Conservation (phyloP, 106 monocot species). For the Acorus calamus region DNA sequence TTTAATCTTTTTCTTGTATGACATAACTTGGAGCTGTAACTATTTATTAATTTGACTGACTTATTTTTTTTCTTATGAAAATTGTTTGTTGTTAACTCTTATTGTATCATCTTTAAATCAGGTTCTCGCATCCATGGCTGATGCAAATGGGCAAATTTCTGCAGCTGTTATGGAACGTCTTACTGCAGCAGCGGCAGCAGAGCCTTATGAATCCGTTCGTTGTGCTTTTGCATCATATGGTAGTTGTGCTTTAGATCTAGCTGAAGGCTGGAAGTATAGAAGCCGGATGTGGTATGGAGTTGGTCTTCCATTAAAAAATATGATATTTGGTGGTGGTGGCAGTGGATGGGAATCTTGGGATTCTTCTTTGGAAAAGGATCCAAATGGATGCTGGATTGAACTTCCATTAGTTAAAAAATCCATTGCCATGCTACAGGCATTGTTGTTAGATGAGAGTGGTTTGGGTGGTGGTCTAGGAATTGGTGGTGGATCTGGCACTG, state of each 20-base stretch:
- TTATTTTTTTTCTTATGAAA: neutral
- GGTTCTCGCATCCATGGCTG: conserved; percentile 96
- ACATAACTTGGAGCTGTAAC: too few relatives aligned
- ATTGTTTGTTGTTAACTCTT: conserved; percentile 7
- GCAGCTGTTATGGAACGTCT: conserved; percentile 91
- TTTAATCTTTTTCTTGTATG: too few relatives aligned
- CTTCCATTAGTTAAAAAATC: conserved; percentile 87
- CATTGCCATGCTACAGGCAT: conserved; percentile 70
- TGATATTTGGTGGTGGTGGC: conserved; percentile 73
- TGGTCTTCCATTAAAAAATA: conserved; percentile 46
- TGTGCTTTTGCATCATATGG: conserved; percentile 95
- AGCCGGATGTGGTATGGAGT: conserved; percentile 96
- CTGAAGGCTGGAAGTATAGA: conserved; percentile 81
- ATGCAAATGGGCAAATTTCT: conserved; percentile 94
- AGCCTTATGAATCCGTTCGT: conserved; percentile 94
- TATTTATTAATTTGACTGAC: neutral
- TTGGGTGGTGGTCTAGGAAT: conserved; percentile 74
- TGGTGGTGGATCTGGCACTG: conserved; percentile 89
- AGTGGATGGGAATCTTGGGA: conserved; percentile 86
- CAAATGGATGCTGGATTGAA: conserved; percentile 79
- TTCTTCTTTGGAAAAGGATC: conserved; percentile 66
- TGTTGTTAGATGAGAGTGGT: conserved; percentile 87
- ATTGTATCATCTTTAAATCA: conserved; percentile 18
- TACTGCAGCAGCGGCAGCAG: conserved; percentile 94
- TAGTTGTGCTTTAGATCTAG: conserved; percentile 66